Base-by-base conservation (phyloP, 2,329 filamentous ascomycete species). In the Botrytis squamosa region DNA sequence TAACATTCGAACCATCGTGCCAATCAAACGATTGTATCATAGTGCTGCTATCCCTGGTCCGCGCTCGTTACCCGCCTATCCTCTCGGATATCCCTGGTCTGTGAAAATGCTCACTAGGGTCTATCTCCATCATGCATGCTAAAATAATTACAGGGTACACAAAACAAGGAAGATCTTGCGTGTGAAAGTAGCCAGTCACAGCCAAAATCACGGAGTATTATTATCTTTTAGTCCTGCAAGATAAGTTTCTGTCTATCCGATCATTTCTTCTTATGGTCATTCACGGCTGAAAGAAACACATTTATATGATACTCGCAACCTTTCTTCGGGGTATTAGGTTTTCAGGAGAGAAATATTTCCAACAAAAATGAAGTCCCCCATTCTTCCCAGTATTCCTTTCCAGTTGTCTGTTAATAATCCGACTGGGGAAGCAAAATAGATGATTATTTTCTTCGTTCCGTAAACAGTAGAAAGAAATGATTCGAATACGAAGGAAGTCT, bases 1-100 rank as follows among this genome's bases (percentile, higher is more conserved):
- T 16, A n/a, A 5, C 25, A 55, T 33, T 25, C 42, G 20, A n/a
- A 25, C 29, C 29, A 36, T 68, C n/a, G 16, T 57, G 42, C 49
- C 66, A 69, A 57, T 69, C 66, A 69, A 42, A 33, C n/a, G 16
- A 25, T 44, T 44, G 36, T 22, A 42, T 69, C 49, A 33, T n/a
- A 46, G 40, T 65, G 38, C 42, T 40, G 12, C n/a, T 46, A 65
- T 55, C 44, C 64, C 14, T 68, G 36, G 36, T 29, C 49, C 65
- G 65, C 49, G 65, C 36, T 36, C 46, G 65, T 68, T 68, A 42
- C 49, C 33, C 65, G 46, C 46, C 65, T 52, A 25, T 67, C 10
- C 46, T 22, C 65, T 42, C 6, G 46, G 36, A 40, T 57, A 22
- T 33, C 8, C 49, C 66, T 68, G 16, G 65, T 42, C 18, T 36